Percentiles rank a stretch among this genome's conserved stretches.
Conservation (phyloP, 768 basidiomycete species). For the Suillus brevipes region DNA sequence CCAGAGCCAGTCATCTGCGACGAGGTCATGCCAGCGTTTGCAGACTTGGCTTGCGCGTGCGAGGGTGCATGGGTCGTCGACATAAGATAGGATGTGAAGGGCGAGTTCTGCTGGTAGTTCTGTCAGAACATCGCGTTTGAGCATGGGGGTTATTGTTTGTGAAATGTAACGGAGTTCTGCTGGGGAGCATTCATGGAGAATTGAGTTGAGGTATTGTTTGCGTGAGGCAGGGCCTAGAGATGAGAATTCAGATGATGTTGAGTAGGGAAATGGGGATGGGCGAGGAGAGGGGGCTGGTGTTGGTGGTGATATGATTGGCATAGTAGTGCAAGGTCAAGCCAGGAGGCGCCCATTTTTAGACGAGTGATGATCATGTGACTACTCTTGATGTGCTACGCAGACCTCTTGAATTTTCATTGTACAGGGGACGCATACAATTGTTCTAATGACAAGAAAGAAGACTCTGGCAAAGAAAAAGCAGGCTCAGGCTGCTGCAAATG, state of each 20-base stretch:
- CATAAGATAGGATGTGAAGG: constrained; percentile 70
- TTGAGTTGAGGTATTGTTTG: constrained; percentile 50
- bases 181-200: constrained; percentile 56
- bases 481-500: constrained; percentile 22
- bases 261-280: constrained; percentile 18
- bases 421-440: neutral
- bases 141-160: constrained; percentile 59
- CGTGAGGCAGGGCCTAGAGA: constrained; percentile 40
- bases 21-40: constrained; percentile 65
- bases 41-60: constrained; percentile 70
- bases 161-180: constrained; percentile 69
- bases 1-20: constrained; percentile 81
- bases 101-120: constrained; percentile 71
- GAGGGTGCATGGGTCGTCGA: constrained; percentile 75
- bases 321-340: constrained; percentile 22
- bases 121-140: constrained; percentile 59
- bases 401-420: neutral
- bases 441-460: constrained; percentile 31
- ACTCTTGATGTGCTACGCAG: neutral
- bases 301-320: constrained; percentile 55
- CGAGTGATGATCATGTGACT: neutral
- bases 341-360: constrained; percentile 7
- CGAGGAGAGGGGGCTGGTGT: constrained; percentile 62
- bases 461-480: constrained; percentile 29
- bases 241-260: constrained; percentile 33